A percentile compares a stretch with the other conserved stretches of the same genome.
Conservation (phyloP, 169 alveolate species). For the Eimeria sp. region DNA sequence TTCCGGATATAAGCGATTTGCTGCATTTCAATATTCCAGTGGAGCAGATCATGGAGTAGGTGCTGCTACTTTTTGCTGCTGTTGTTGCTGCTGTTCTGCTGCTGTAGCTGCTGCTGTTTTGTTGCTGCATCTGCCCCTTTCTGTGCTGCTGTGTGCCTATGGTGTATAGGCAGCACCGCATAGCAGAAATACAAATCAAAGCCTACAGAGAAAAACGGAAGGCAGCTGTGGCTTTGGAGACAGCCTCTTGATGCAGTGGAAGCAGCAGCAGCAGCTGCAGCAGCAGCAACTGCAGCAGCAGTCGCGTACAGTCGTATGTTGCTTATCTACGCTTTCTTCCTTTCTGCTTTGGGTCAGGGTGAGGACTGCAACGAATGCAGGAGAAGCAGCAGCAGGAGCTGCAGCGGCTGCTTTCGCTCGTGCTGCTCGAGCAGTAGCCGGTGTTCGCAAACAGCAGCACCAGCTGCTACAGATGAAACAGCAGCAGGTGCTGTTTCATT, state of each 20-base stretch:
- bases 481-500: background rate
- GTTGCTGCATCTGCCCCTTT: background rate
- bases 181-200: constrained; percentile 30
- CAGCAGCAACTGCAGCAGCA: too few species aligned
- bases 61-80: background rate
- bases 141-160: background rate
- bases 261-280: constrained; percentile 15
- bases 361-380: background rate
- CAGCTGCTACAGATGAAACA: background rate
- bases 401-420: background rate
- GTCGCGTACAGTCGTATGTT: background rate
- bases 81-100: constrained; percentile 6
- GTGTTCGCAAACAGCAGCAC: background rate
- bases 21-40: constrained; percentile 46
- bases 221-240: constrained; percentile 8
- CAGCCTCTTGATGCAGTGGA: background rate
- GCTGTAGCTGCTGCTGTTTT: background rate
- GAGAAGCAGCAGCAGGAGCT: background rate
- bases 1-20: constrained; percentile 42
- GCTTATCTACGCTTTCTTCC: background rate
- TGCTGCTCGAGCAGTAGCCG: background rate
- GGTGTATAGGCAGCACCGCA: constrained; percentile 60
- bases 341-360: background rate
- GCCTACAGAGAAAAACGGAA: constrained; percentile 65
- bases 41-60: constrained; percentile 39